Evolutionary conservation across 2,329 filamentous ascomycete species (phyloP).

Genomic region (Leptographium radiaticola): DNA sequence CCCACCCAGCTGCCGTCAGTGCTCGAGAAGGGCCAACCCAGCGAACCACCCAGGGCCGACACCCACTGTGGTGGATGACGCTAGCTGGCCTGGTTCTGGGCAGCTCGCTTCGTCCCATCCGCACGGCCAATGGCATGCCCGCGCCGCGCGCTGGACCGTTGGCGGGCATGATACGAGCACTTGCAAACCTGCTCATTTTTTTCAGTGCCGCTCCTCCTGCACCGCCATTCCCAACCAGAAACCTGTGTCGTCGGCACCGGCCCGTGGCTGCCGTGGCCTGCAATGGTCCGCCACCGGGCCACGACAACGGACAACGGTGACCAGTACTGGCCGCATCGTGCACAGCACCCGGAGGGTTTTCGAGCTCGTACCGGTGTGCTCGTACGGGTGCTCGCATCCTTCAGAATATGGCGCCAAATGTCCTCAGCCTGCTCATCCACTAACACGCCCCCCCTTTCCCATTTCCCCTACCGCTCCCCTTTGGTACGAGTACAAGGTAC

Average conservation of each 20-base stretch:
- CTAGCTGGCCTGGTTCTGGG: constrained; percentile 5
- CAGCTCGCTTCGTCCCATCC: constrained; percentile 5
- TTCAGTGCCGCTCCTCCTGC: background rate
- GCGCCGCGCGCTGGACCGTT: background rate
- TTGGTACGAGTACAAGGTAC: background rate
- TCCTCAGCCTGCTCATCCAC: too few relatives aligned
- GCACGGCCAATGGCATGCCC: constrained; percentile 3
- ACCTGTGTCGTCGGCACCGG: too few relatives aligned
- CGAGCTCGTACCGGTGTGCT: too few relatives aligned
- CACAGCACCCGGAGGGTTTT: too few relatives aligned
- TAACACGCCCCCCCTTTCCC: too few relatives aligned
- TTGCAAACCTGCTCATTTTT: background rate
- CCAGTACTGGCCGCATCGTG: too few relatives aligned
- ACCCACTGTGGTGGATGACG: background rate
- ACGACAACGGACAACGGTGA: too few relatives aligned
- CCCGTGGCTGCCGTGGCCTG: too few relatives aligned
- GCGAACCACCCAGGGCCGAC: background rate
- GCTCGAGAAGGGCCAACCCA: background rate
- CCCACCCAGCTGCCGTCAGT: constrained; percentile 4
- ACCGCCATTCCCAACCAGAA: background rate
- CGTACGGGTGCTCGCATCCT: too few relatives aligned
- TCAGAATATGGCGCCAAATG: too few relatives aligned
- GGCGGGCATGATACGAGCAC: background rate
- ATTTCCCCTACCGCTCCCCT: background rate
- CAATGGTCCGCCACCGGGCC: too few relatives aligned